A percentile compares a stretch with the other conserved stretches of the same genome.
phyloP scores from a whole-genome alignment of 2,329 filamentous ascomycete species.

The Cordyceps cicadae region DNA sequence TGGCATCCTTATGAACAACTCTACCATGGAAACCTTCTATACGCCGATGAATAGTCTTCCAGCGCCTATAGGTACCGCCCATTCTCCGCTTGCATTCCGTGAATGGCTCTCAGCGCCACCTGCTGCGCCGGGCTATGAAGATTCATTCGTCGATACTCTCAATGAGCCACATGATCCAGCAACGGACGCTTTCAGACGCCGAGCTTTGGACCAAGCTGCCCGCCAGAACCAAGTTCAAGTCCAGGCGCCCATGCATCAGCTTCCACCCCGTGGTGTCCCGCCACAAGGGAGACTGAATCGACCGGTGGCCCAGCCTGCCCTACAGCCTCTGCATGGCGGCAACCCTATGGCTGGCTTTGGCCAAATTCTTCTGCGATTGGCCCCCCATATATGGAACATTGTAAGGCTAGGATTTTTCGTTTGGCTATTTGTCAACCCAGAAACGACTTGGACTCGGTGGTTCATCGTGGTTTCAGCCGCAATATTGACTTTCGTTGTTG shows the following conservation, averaged over 20 bases:
- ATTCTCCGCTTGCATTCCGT: background rate
- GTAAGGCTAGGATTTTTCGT: slow-evolving; percentile 51
- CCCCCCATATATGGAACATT: slow-evolving; percentile 51
- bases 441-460: slow-evolving; percentile 52
- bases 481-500: slow-evolving; percentile 47
- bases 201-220: background rate
- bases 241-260: background rate
- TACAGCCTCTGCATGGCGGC: background rate
- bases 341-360: slow-evolving; percentile 4
- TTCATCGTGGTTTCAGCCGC: slow-evolving; percentile 46
- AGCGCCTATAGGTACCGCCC: background rate
- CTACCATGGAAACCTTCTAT: slow-evolving; percentile 41
- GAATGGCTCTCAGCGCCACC: slow-evolving; percentile 2
- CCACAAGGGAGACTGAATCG: background rate
- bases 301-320: background rate
- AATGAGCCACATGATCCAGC: background rate
- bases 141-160: background rate
- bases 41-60: slow-evolving; percentile 26
- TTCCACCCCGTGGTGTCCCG: background rate
- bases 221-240: background rate
- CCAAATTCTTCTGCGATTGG: background rate
- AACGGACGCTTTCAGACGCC: background rate
- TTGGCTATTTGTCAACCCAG: slow-evolving; percentile 55
- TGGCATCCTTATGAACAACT: slow-evolving; percentile 47
- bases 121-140: background rate